Percentiles rank a stretch among this genome's conserved stretches.
phyloP scores from a whole-genome alignment of 1,284 basidiomycete species.

The Fomitopsis pinicola region DNA sequence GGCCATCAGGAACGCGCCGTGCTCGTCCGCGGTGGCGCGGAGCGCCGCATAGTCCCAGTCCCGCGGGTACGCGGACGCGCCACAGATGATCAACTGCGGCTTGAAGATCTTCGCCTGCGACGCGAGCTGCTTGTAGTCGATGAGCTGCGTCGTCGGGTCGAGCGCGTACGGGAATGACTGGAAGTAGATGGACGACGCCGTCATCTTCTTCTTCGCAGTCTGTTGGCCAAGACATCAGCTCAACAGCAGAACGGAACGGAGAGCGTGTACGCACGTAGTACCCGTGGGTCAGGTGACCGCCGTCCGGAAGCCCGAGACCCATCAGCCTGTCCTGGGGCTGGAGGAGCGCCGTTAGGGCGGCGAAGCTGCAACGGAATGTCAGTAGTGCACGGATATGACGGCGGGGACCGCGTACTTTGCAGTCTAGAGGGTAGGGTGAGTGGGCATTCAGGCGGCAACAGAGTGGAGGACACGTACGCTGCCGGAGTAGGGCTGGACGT shows the following conservation, averaged over 20 bases:
- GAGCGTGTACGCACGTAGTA: constrained; percentile 70
- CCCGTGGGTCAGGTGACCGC: constrained; percentile 97
- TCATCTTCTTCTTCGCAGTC: constrained; percentile 99
- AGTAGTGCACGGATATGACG: background rate
- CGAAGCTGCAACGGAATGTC: constrained; percentile 65
- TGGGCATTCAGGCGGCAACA: background rate
- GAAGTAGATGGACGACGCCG: constrained; percentile 99
- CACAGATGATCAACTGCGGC: constrained; percentile 94
- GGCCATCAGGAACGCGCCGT: constrained; percentile 90
- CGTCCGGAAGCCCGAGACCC: constrained; percentile 98
- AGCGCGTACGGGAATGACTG: constrained; percentile 97
- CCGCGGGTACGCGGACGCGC: constrained; percentile 97
- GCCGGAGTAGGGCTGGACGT: constrained; percentile 98
- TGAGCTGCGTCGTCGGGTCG: constrained; percentile 79
- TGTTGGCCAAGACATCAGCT: constrained; percentile 33
- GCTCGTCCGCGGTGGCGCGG: constrained; percentile 79
- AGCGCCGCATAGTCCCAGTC: constrained; percentile 95
- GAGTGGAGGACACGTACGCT: constrained; percentile 36
- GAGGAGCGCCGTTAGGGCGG: constrained; percentile 93
- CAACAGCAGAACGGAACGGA: background rate
- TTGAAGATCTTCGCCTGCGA: constrained; percentile 96
- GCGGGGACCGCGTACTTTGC: constrained; percentile 59
- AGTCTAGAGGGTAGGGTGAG: constrained; percentile 40
- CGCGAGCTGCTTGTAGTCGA: constrained; percentile 86
- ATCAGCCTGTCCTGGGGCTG: constrained; percentile 98